A percentile compares a stretch with the other conserved stretches of the same genome.
phyloP scores from a whole-genome alignment of 768 basidiomycete genomes.

The Astraeus odoratus region DNA sequence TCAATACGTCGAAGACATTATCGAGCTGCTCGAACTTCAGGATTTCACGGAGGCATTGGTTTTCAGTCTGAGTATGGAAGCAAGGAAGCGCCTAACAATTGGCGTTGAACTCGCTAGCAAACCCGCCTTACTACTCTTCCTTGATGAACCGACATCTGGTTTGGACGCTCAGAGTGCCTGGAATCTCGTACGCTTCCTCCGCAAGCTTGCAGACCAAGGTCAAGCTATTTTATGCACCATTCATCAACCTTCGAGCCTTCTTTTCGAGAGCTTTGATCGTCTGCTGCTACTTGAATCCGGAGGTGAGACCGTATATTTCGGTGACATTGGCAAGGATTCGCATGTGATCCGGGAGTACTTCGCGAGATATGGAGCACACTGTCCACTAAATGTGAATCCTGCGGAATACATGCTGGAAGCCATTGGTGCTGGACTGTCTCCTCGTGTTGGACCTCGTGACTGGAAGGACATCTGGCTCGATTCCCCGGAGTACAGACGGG shows the following conservation, averaged over 20 bases:
- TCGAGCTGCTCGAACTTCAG: constrained; percentile 79
- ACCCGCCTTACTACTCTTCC: constrained; percentile 17
- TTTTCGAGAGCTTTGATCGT: constrained; percentile 84
- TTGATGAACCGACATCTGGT: constrained; percentile 47
- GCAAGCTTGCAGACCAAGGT: constrained; percentile 78
- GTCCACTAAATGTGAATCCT: constrained; percentile 74
- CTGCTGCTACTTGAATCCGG: constrained; percentile 64
- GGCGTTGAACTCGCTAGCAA: constrained; percentile 90
- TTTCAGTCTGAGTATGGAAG: constrained; percentile 57
- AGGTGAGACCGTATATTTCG: constrained; percentile 92
- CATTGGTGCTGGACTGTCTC: constrained; percentile 78
- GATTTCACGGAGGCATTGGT: constrained; percentile 80
- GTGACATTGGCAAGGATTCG: constrained; percentile 76
- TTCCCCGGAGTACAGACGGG: constrained; percentile 48
- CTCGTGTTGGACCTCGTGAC: constrained; percentile 68
- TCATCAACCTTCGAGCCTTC: constrained; percentile 78
- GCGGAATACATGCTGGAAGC: constrained; percentile 76
- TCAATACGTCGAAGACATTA: constrained; percentile 73
- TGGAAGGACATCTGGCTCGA: constrained; percentile 85
- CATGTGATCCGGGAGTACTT: constrained; percentile 68
- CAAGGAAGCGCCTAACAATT: constrained; percentile 83
- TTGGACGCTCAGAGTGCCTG: constrained; percentile 66
- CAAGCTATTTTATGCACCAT: constrained; percentile 90
- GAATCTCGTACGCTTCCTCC: constrained; percentile 75
- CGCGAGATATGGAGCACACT: constrained; percentile 58